Evolutionary conservation across 2,329 filamentous ascomycete genomes (phyloP).

Genomic region (Aspergillus sp.): DNA sequence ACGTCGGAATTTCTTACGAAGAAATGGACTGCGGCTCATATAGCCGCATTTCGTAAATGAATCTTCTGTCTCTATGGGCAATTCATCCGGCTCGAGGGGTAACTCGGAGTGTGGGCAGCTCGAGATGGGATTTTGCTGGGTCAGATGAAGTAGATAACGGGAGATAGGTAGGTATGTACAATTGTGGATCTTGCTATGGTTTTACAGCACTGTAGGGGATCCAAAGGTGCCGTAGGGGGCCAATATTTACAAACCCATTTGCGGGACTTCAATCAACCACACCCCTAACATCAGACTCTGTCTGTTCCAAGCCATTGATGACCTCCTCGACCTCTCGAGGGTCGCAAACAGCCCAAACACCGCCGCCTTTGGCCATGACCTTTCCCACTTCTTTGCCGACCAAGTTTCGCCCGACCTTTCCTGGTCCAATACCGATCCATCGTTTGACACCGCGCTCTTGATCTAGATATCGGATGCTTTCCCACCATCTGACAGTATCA

Average conservation of each 20-base stretch:
- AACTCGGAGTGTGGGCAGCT: too few relatives aligned
- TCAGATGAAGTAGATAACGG: too few relatives aligned
- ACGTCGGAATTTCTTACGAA: neutral
- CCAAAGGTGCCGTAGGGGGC: too few relatives aligned
- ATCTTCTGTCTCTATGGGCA: too few relatives aligned
- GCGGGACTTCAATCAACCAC: neutral
- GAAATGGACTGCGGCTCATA: too few relatives aligned
- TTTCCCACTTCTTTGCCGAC: constrained; percentile 92
- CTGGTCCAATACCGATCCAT: constrained; percentile 90
- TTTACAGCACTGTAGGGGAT: too few relatives aligned
- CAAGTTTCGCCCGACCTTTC: constrained; percentile 88
- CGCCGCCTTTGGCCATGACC: constrained; percentile 79
- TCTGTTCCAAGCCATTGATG: constrained; percentile 64
- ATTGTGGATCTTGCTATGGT: too few relatives aligned
- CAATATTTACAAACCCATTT: too few relatives aligned
- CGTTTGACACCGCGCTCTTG: constrained; percentile 76
- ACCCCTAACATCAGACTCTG: constrained; percentile 39
- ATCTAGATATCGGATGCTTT: constrained; percentile 85
- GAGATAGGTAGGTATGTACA: too few relatives aligned
- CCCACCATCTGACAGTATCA: constrained; percentile 95
- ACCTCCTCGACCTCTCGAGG: constrained; percentile 73
- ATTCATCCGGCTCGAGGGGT: too few relatives aligned
- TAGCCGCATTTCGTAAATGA: too few relatives aligned
- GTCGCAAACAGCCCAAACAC: constrained; percentile 87
- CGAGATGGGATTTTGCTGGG: too few relatives aligned